Percentiles rank a stretch among this genome's conserved stretches.
Evolutionary conservation across 2,329 filamentous ascomycete genomes (phyloP).

Genomic region (Cladophialophora chaetospira): DNA sequence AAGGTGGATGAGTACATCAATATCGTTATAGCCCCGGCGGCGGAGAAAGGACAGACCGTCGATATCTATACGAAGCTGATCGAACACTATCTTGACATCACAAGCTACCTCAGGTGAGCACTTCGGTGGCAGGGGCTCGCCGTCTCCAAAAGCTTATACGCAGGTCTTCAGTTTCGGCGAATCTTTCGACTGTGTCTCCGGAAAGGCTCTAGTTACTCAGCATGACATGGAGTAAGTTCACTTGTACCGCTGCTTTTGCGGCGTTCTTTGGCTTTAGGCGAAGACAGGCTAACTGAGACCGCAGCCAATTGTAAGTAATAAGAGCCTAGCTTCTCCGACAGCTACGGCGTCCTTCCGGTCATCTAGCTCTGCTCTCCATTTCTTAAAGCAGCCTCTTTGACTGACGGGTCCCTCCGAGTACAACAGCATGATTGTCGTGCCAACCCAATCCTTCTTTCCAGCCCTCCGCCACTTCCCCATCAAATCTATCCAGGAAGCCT

Average conservation of each 20-base stretch:
- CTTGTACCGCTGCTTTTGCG: too few species aligned
- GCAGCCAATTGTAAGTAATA: background rate
- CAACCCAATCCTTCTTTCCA: conserved; percentile 15
- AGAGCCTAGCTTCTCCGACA: background rate
- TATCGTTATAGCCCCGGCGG: conserved; percentile 9
- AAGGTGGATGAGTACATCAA: conserved; percentile 3
- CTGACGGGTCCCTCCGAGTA: background rate
- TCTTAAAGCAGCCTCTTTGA: background rate
- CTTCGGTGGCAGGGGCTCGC: too few species aligned
- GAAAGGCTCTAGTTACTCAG: background rate
- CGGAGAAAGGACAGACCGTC: conserved; percentile 1
- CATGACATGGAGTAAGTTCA: conserved; percentile 15
- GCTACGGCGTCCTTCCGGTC: too few species aligned
- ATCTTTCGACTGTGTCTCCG: conserved; percentile 16
- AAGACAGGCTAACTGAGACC: too few species aligned
- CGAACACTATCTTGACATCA: conserved; percentile 18
- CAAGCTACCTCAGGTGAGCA: conserved; percentile 8
- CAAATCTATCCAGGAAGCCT: conserved; percentile 15
- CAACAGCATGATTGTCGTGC: conserved; percentile 11
- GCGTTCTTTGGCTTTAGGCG: too few species aligned
- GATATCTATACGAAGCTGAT: conserved; percentile 11
- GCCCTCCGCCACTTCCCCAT: conserved; percentile 15
- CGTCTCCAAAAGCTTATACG: too few species aligned
- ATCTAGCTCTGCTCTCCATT: too few species aligned
- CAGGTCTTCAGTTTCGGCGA: too few species aligned